These are phyloP conservation scores for Taiozyma onychis DNA, from an alignment of 1,139 yeast species.

Conservation along the genomic window DNA sequence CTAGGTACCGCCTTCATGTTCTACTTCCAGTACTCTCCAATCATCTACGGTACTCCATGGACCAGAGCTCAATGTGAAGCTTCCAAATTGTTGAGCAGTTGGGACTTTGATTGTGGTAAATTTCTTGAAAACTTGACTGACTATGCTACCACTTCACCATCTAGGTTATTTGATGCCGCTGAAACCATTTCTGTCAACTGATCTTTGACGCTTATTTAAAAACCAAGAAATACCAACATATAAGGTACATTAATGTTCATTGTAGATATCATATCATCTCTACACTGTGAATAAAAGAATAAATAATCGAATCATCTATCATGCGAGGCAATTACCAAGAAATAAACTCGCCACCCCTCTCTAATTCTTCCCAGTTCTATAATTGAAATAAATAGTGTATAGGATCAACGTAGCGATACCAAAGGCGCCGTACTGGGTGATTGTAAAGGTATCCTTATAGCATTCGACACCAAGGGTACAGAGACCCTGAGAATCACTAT, in stretches of 20 bases:
- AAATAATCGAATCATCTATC: not conserved
- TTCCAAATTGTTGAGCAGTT: constrained; percentile 52
- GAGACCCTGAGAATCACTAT: constrained; percentile 10
- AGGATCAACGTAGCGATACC: constrained; percentile 5
- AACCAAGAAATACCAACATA: not conserved
- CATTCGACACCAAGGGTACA: constrained; percentile 13
- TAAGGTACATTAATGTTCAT: not conserved
- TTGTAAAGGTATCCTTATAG: constrained; percentile 9
- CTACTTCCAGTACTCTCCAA: constrained; percentile 62
- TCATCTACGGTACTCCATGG: constrained; percentile 83
- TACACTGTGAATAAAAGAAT: not conserved
- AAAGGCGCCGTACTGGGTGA: constrained; percentile 9
- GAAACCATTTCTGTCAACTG: not conserved
- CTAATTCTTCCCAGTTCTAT: not conserved
- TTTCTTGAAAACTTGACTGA: constrained; percentile 39
- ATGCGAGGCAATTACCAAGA: not conserved
- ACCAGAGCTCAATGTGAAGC: constrained; percentile 59
- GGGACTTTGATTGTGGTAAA: constrained; percentile 83
- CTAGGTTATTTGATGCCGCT: not conserved
- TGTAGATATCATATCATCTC: not conserved
- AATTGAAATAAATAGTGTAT: constrained; percentile 11
- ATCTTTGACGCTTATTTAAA: not conserved
- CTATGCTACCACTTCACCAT: constrained; percentile 16
- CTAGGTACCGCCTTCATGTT: constrained; percentile 47
- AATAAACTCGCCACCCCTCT: not conserved